Evolutionary conservation across 2,329 filamentous ascomycete species (phyloP).

Genomic region (Colletotrichum cuscutae): DNA sequence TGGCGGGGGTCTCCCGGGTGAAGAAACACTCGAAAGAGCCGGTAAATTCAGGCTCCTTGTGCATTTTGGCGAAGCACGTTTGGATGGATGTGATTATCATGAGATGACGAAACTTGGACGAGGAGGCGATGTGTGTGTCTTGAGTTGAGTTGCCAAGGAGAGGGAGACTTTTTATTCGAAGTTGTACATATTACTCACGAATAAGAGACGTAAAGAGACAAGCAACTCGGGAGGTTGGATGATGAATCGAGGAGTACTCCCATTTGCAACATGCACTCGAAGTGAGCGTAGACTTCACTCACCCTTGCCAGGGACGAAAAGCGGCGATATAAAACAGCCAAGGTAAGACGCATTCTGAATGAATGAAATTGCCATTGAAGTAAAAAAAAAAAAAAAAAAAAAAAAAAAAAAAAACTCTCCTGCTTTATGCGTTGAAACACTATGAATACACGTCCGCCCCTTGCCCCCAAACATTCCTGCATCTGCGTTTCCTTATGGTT

Average conservation of each 20-base stretch:
- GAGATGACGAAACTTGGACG: constrained; percentile 9
- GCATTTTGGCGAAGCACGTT: constrained; percentile 28
- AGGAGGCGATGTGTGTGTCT: neutral
- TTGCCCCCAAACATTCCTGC: neutral
- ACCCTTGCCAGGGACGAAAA: too few species aligned
- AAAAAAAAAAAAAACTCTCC: neutral
- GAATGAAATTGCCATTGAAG: neutral
- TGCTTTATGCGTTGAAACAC: constrained; percentile 10
- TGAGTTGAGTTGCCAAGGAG: neutral
- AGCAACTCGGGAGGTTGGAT: constrained; percentile 7
- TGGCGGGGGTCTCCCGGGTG: constrained; percentile 22
- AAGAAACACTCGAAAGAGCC: constrained; percentile 1
- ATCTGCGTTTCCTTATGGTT: constrained; percentile 1
- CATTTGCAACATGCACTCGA: too few species aligned
- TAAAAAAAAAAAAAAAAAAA: neutral
- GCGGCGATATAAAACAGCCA: too few species aligned
- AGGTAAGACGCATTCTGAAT: neutral
- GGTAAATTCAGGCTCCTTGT: constrained; percentile 5
- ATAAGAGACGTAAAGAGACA: constrained; percentile 10
- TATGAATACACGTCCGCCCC: constrained; percentile 10
- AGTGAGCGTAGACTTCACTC: too few species aligned
- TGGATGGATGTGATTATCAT: constrained; percentile 13
- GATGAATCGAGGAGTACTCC: too few species aligned
- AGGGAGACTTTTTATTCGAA: neutral
- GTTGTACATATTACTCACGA: constrained; percentile 2